Evolutionary conservation across 2,329 filamentous ascomycete species (phyloP).

Genomic region (Ascochyta rabiei): DNA sequence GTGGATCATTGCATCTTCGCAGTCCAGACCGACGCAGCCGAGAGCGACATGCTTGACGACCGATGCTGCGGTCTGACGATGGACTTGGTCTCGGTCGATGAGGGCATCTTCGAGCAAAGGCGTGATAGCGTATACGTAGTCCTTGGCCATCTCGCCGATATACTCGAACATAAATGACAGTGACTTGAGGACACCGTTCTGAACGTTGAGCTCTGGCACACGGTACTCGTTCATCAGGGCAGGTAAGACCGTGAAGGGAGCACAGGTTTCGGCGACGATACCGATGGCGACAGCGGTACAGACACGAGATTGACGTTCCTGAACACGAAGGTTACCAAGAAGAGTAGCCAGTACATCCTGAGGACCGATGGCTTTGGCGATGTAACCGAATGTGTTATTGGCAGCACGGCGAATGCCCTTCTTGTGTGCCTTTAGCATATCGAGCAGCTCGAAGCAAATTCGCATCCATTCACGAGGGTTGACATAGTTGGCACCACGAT

Average conservation of each 20-base stretch:
- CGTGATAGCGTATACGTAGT: slow-evolving; percentile 98
- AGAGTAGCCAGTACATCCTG: slow-evolving; percentile 96
- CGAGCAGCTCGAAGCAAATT: slow-evolving; percentile 97
- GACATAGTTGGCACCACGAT: slow-evolving; percentile 93
- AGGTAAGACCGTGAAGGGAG: slow-evolving; percentile 97
- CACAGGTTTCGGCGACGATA: slow-evolving; percentile 97
- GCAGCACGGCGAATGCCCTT: slow-evolving; percentile 97
- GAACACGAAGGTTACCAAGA: slow-evolving; percentile 94
- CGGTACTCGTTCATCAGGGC: slow-evolving; percentile 99
- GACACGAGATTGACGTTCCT: slow-evolving; percentile 96
- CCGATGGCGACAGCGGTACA: slow-evolving; percentile 98
- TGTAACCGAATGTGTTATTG: slow-evolving; percentile 99
- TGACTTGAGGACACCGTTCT: slow-evolving; percentile 97
- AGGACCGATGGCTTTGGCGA: slow-evolving; percentile 97
- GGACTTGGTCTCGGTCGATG: slow-evolving; percentile 96
- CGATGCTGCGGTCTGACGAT: slow-evolving; percentile 92
- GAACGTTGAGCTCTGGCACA: slow-evolving; percentile 96
- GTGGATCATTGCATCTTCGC: slow-evolving; percentile 98
- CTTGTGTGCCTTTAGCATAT: slow-evolving; percentile 99
- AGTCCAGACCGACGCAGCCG: slow-evolving; percentile 95
- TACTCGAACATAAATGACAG: slow-evolving; percentile 98
- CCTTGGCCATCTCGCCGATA: slow-evolving; percentile 99
- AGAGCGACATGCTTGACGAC: slow-evolving; percentile 98
- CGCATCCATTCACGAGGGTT: slow-evolving; percentile 99
- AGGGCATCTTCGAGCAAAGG: slow-evolving; percentile 95